Evolutionary conservation across 768 basidiomycete genomes (phyloP).

Genomic region (Phaeolepiota aurea): DNA sequence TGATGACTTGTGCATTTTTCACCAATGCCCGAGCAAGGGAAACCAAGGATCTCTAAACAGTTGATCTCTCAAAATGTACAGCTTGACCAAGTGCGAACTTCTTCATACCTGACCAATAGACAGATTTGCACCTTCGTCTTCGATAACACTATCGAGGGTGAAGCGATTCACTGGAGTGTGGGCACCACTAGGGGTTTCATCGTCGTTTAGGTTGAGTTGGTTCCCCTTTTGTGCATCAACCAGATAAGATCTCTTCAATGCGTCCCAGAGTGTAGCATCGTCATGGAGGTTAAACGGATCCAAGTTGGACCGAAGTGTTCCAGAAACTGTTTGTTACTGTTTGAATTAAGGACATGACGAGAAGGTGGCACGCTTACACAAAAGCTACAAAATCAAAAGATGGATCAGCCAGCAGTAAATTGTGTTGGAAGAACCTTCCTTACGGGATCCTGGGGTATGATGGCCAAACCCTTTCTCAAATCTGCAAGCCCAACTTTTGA

Average conservation of each 20-base stretch:
- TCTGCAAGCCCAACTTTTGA: conserved; percentile 73
- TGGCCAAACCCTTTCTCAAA: conserved; percentile 58
- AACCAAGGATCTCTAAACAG: conserved; percentile 63
- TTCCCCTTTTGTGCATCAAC: conserved; percentile 41
- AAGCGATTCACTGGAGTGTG: conserved; percentile 54
- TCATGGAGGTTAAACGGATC: conserved; percentile 83
- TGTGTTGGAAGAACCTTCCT: conserved; percentile 17
- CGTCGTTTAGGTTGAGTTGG: conserved; percentile 16
- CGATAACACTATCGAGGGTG: conserved; percentile 74
- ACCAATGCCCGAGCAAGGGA: conserved; percentile 87
- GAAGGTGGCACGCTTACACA: conserved; percentile 39
- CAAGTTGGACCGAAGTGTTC: conserved; percentile 78
- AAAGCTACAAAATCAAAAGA: conserved; percentile 24
- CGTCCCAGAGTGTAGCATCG: conserved; percentile 81
- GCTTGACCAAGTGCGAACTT: neutral
- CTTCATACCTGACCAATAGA: conserved; percentile 56
- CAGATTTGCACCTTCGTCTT: conserved; percentile 81
- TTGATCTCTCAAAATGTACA: conserved; percentile 4
- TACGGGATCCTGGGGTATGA: conserved; percentile 81
- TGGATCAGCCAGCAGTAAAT: conserved; percentile 6
- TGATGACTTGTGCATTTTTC: conserved; percentile 74
- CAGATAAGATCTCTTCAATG: conserved; percentile 77
- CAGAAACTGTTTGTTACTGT: conserved; percentile 43
- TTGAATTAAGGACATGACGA: conserved; percentile 6
- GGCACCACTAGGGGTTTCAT: conserved; percentile 26